phyloP scores from a whole-genome alignment of 75 land plant genomes.

The Chamaecyparis obtusa region DNA sequence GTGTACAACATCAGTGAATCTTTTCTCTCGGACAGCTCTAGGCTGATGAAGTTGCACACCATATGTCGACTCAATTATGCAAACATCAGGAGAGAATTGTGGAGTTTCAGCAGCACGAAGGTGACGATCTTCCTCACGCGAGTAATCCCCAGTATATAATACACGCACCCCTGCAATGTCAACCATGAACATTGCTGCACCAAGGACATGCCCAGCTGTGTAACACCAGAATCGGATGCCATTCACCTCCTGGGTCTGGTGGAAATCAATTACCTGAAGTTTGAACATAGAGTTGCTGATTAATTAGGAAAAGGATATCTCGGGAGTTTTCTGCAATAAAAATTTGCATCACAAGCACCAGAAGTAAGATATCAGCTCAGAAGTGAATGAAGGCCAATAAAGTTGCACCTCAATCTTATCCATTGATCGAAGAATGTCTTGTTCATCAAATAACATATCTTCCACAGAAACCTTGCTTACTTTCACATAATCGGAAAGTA shows the following conservation, averaged over 20 bases:
- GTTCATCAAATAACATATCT: constrained; percentile 94
- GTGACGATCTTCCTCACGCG: constrained; percentile 94
- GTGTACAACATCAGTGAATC: constrained; percentile 83
- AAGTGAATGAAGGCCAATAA: neutral
- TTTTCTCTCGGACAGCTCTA: constrained; percentile 71
- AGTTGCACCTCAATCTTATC: constrained; percentile 85
- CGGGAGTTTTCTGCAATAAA: neutral
- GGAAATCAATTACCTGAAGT: constrained; percentile 63
- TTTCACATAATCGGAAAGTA: constrained; percentile 89
- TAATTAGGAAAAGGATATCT: neutral
- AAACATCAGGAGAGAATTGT: constrained; percentile 91
- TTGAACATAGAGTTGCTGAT: constrained; percentile 37
- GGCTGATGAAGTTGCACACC: constrained; percentile 98
- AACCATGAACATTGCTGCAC: constrained; percentile 99
- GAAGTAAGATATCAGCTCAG: neutral
- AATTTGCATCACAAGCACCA: neutral
- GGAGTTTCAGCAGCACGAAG: constrained; percentile 92
- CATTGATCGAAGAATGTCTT: constrained; percentile 88
- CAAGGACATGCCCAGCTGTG: constrained; percentile 95
- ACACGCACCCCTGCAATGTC: constrained; percentile 95
- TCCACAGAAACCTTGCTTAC: constrained; percentile 97
- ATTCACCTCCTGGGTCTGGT: constrained; percentile 93
- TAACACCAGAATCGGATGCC: constrained; percentile 98
- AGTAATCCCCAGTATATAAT: constrained; percentile 93
- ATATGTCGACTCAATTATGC: constrained; percentile 97